Base-by-base conservation (phyloP, 176 grass and related monocot species). In the Eragrostis nindensis region DNA sequence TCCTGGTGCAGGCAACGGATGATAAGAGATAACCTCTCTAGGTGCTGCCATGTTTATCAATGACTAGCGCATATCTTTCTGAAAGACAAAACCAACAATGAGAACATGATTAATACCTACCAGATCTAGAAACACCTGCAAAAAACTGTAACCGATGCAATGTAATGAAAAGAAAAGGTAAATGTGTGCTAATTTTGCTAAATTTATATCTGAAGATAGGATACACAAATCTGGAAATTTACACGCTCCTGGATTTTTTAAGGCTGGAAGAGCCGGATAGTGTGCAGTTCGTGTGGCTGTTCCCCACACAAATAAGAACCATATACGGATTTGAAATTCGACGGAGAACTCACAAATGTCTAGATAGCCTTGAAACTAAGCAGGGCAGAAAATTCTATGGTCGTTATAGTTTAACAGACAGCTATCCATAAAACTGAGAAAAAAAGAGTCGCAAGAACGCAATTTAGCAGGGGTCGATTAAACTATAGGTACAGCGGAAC, bases 1-100 rank as follows among this genome's bases (percentile, higher is more conserved):
- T 48, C 82, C 89, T 36, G 82, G 71, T 76, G 73, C 74, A 75
- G 84, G 82, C 65, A 95, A 65, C 1, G 87, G 84, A 42, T 85
- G 73, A 71, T 95, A 95, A 0, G 69, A 71, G 21, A 79, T 61
- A 62, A 74, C 48, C 54, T 90, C 84, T 43, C 80, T 85, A 17
- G 43, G 76, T n/a, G 59, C 26, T 66, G 42, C 21, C 90, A 88
- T 95, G 9, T 41, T 68, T 27, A 68, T 25, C 39, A 16, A 5
- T 55, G 16, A 25, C 27, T 73, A 93, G 14, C 52, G 82, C 43
- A 70, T 60, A 65, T 38, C 11, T 54, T 77, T n/a, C 80, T 87
- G 87, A 62, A 85, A 77, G 2, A 77, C 0, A 50, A 77, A 86
- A 25, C 54, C 3, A n/a, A 5, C 26, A 68, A 16, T 53, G 0